phyloP scores from a whole-genome alignment of 768 basidiomycete species.

The Filobasidium floriforme region DNA sequence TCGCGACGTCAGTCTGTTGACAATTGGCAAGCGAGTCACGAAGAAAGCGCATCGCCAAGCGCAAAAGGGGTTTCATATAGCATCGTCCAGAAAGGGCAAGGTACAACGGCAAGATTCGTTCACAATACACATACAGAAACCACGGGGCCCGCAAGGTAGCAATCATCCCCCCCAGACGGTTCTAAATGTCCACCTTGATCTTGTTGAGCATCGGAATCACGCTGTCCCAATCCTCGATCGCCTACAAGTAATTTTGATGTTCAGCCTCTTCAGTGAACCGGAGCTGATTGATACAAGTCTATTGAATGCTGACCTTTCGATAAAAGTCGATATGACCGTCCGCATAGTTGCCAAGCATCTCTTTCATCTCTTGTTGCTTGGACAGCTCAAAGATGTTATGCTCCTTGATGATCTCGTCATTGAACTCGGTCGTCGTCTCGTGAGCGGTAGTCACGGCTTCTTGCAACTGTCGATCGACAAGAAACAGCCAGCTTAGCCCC shows the following conservation, averaged over 20 bases:
- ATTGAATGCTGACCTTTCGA: constrained; percentile 54
- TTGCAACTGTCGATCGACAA: constrained; percentile 59
- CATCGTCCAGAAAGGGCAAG: neutral
- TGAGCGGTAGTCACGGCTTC: constrained; percentile 92
- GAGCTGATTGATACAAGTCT: no score
- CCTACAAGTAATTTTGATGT: constrained; percentile 47
- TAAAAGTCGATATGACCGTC: constrained; percentile 95
- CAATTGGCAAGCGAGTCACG: no score
- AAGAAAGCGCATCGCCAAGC: no score
- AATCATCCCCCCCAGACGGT: neutral
- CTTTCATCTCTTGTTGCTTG: constrained; percentile 95
- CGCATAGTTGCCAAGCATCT: constrained; percentile 77
- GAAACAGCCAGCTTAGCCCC: neutral
- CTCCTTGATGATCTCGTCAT: constrained; percentile 85
- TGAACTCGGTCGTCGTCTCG: constrained; percentile 93
- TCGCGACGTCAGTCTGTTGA: no score
- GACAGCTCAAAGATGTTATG: constrained; percentile 80
- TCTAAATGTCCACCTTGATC: constrained; percentile 15
- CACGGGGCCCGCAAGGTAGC: neutral
- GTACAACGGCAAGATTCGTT: neutral
- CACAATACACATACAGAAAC: neutral
- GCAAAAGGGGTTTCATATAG: neutral
- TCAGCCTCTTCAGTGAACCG: neutral
- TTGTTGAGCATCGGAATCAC: constrained; percentile 20
- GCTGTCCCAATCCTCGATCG: constrained; percentile 96